A percentile compares a stretch with the other conserved stretches of the same genome.
These are phyloP conservation scores for Pascua guehoae DNA, from an alignment of 1,284 basidiomycete genomes.

Conservation along the genomic window DNA sequence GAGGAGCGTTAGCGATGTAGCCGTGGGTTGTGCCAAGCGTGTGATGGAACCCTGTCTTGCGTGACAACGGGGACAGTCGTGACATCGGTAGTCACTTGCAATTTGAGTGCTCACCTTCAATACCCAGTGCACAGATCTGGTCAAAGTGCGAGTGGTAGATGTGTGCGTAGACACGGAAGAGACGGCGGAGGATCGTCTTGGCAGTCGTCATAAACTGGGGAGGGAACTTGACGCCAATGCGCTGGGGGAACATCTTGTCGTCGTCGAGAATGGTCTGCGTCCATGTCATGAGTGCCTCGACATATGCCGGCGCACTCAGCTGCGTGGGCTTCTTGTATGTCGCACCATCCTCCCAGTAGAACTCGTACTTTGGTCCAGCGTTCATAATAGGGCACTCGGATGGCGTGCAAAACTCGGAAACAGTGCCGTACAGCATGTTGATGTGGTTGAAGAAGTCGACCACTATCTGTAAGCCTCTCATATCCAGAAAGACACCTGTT, in stretches of 20 bases:
- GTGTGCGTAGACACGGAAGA: conserved; percentile 98
- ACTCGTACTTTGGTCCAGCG: conserved; percentile 96
- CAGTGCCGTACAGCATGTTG: conserved; percentile 93
- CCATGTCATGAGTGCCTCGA: conserved; percentile 99
- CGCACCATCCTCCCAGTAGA: conserved; percentile 95
- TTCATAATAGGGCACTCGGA: conserved; percentile 99
- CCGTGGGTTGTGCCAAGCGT: neutral
- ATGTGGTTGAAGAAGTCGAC: conserved; percentile 95
- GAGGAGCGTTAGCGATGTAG: neutral
- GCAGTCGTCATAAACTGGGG: conserved; percentile 86
- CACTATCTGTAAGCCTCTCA: conserved; percentile 53
- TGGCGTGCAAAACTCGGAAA: conserved; percentile 93
- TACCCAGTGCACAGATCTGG: conserved; percentile 94
- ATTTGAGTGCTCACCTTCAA: conserved; percentile 68
- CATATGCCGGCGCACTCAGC: conserved; percentile 90
- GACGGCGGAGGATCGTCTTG: conserved; percentile 82
- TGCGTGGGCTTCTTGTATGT: conserved; percentile 91
- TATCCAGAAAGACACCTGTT: neutral
- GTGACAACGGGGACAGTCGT: too few relatives aligned
- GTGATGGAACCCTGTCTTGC: too few relatives aligned
- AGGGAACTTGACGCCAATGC: conserved; percentile 91
- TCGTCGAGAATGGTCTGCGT: conserved; percentile 90
- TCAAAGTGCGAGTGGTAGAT: conserved; percentile 99
- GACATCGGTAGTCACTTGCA: neutral
- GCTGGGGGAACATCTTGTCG: conserved; percentile 88